These are phyloP conservation scores for Leishmania mexicana DNA, from an alignment of 208 protist genomes.

Conservation along the genomic window DNA sequence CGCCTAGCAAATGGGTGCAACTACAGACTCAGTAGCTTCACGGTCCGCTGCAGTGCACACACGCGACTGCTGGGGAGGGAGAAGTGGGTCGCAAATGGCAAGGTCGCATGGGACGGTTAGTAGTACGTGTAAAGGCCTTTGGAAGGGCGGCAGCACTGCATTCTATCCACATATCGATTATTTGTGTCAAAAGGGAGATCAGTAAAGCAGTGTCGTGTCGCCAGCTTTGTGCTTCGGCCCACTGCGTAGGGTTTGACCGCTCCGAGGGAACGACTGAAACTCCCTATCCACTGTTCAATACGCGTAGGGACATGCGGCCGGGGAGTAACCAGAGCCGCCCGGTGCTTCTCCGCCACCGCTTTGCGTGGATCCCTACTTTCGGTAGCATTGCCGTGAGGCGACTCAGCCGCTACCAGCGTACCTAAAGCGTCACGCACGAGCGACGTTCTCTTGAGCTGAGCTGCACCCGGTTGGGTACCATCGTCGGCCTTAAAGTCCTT, in stretches of 20 bases:
- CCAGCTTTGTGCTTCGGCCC: slow-evolving; percentile 9
- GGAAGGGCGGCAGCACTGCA: slow-evolving; percentile 57
- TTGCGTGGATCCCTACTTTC: slow-evolving; percentile 29
- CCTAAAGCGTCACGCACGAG: neutral
- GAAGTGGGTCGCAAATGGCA: neutral
- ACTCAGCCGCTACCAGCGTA: neutral
- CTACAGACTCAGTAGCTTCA: neutral
- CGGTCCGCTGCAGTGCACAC: neutral
- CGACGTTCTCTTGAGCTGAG: neutral
- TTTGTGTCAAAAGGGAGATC: slow-evolving; percentile 28
- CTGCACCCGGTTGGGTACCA: neutral
- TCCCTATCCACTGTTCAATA: slow-evolving; percentile 16
- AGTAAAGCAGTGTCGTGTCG: neutral
- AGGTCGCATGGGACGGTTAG: slow-evolving; percentile 7
- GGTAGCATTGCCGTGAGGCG: neutral
- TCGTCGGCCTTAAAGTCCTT: slow-evolving; percentile 6
- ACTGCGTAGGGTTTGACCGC: slow-evolving; percentile 55
- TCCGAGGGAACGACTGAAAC: slow-evolving; percentile 31
- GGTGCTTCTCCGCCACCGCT: slow-evolving; percentile 26
- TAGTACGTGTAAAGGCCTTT: slow-evolving; percentile 50
- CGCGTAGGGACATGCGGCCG: slow-evolving; percentile 12
- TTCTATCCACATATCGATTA: slow-evolving; percentile 36
- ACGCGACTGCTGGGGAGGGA: neutral
- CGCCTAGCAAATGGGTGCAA: neutral
- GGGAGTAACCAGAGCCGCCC: slow-evolving; percentile 6